Evolutionary conservation across 2,329 filamentous ascomycete species (phyloP).

Genomic region (Leptographium galeiforme): DNA sequence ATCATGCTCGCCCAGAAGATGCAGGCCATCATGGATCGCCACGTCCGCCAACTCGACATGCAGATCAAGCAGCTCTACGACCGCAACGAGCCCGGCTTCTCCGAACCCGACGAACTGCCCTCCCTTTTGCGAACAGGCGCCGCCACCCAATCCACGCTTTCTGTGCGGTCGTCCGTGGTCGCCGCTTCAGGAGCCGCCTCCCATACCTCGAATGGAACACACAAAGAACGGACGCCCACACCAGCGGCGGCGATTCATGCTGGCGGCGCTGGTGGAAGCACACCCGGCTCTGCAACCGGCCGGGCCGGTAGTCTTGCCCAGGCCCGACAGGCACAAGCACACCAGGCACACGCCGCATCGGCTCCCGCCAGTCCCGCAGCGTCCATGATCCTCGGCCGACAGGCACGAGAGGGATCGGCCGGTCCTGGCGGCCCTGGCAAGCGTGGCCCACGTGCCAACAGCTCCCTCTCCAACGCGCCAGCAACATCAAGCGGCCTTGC

Average conservation of each 20-base stretch:
- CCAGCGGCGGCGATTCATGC: neutral
- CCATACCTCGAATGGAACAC: constrained; percentile 16
- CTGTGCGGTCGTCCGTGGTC: constrained; percentile 16
- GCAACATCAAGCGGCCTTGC: constrained; percentile 44
- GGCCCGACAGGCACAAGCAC: constrained; percentile 35
- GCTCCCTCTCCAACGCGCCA: constrained; percentile 32
- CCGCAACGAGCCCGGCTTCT: constrained; percentile 46
- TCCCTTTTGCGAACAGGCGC: constrained; percentile 47
- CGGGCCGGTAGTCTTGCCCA: constrained; percentile 29
- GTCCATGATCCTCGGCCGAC: constrained; percentile 44
- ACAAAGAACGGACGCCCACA: constrained; percentile 12
- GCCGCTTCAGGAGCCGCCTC: constrained; percentile 23
- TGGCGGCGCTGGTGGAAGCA: constrained; percentile 11
- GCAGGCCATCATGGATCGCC: constrained; percentile 45
- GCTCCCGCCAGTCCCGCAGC: constrained; percentile 48
- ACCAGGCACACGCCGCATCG: constrained; percentile 36
- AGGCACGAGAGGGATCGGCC: constrained; percentile 43
- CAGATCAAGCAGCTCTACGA: constrained; percentile 51
- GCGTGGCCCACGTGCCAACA: constrained; percentile 35
- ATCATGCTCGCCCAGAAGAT: constrained; percentile 54
- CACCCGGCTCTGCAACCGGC: constrained; percentile 7
- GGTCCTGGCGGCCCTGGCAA: constrained; percentile 40
- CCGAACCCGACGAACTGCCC: constrained; percentile 48
- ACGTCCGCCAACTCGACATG: constrained; percentile 46
- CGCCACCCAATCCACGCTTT: constrained; percentile 32